A percentile compares a stretch with the other conserved stretches of the same genome.
phyloP scores from a whole-genome alignment of 2,329 filamentous ascomycete genomes.

The Fusarium guadeloupense region DNA sequence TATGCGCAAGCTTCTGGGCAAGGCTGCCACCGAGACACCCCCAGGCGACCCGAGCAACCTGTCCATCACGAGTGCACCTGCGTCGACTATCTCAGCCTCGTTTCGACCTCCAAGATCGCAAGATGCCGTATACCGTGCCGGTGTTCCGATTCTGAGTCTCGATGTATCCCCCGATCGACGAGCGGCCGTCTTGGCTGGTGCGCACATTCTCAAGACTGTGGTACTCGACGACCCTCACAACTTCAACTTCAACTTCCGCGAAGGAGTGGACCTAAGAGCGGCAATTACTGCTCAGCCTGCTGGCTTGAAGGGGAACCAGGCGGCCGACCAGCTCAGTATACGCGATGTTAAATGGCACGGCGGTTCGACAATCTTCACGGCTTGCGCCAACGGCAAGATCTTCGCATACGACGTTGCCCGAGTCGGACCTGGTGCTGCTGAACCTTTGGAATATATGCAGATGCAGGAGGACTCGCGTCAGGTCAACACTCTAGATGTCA shows the following conservation, averaged over 20 bases:
- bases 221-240: conserved; percentile 58
- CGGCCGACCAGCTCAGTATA: conserved; percentile 68
- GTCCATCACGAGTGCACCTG: conserved; percentile 58
- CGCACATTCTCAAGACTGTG: conserved; percentile 69
- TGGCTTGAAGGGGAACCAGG: conserved; percentile 52
- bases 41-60: conserved; percentile 51
- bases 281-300: conserved; percentile 60
- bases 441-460: conserved; percentile 64
- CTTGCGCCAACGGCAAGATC: conserved; percentile 71
- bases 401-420: conserved; percentile 70
- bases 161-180: conserved; percentile 67
- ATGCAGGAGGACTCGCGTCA: conserved; percentile 70
- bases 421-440: conserved; percentile 54
- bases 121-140: conserved; percentile 61
- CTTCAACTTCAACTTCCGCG: conserved; percentile 57
- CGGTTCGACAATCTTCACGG: conserved; percentile 67
- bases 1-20: conserved; percentile 69
- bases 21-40: conserved; percentile 58
- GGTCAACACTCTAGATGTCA: conserved; percentile 71
- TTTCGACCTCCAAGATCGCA: conserved; percentile 66
- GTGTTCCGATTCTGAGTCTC: conserved; percentile 64
- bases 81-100: conserved; percentile 47
- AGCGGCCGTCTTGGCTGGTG: conserved; percentile 65
- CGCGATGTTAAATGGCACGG: conserved; percentile 69
- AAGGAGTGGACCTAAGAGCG: conserved; percentile 67